A percentile compares a stretch with the other conserved stretches of the same genome.
phyloP scores from a whole-genome alignment of 768 basidiomycete species.

The Mrakia blollopis region DNA sequence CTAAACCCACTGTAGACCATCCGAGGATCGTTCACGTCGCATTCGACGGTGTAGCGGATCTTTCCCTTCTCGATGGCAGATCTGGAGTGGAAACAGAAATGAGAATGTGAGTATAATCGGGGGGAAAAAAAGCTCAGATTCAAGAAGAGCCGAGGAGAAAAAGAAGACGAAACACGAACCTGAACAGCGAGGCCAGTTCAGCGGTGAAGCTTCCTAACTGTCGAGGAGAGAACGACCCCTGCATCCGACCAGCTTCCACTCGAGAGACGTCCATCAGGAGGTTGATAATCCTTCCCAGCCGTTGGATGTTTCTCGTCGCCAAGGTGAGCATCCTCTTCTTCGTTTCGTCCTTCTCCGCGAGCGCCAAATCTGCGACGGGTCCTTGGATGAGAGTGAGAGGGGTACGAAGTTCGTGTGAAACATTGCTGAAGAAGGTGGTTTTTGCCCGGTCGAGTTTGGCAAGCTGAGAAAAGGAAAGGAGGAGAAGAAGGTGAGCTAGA shows the following conservation, averaged over 20 bases:
- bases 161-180: not conserved
- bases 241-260: slow-evolving; percentile 44
- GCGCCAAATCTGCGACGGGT: slow-evolving; percentile 36
- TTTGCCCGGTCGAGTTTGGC: slow-evolving; percentile 40
- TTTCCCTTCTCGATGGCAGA: slow-evolving; percentile 44
- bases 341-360: slow-evolving; percentile 22
- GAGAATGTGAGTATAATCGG: too few species aligned
- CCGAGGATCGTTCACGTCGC: slow-evolving; percentile 38
- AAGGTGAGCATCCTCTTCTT: slow-evolving; percentile 36
- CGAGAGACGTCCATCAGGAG: slow-evolving; percentile 40
- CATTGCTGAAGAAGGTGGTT: slow-evolving; percentile 40
- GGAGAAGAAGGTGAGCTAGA: not conserved
- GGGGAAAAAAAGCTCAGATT: too few species aligned
- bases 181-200: slow-evolving; percentile 46
- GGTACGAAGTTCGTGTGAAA: slow-evolving; percentile 36
- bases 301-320: slow-evolving; percentile 42
- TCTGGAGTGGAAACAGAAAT: too few species aligned
- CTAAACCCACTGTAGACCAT: slow-evolving; percentile 32
- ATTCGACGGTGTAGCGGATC: slow-evolving; percentile 41
- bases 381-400: slow-evolving; percentile 41
- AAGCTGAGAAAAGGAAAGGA: slow-evolving; percentile 30
- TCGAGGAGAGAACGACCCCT: slow-evolving; percentile 44
- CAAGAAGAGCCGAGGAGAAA: too few species aligned
- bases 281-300: slow-evolving; percentile 46
- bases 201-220: slow-evolving; percentile 43